A percentile compares a stretch with the other conserved stretches of the same genome.
Evolutionary conservation across 2,329 filamentous ascomycete species (phyloP).

Genomic region (Colletotrichum lupini): DNA sequence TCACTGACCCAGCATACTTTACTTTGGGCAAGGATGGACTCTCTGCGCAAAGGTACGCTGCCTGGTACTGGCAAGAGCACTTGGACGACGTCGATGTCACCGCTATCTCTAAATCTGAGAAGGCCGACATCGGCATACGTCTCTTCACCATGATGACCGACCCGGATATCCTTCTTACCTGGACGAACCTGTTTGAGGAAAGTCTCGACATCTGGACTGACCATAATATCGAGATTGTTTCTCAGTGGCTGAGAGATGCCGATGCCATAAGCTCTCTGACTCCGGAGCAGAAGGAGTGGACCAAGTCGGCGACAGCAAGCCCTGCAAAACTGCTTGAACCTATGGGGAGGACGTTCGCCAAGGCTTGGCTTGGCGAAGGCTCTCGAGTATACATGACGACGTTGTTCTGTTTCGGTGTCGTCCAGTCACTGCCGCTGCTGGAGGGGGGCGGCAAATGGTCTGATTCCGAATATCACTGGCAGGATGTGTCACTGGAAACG

Average conservation of each 20-base stretch:
- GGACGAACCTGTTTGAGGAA: slow-evolving; percentile 54
- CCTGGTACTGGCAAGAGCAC: slow-evolving; percentile 59
- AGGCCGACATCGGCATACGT: slow-evolving; percentile 45
- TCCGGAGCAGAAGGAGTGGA: slow-evolving; percentile 46
- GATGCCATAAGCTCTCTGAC: slow-evolving; percentile 45
- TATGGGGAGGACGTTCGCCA: slow-evolving; percentile 51
- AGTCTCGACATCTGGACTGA: slow-evolving; percentile 55
- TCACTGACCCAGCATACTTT: slow-evolving; percentile 43
- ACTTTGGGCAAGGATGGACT: slow-evolving; percentile 36
- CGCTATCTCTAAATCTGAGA: slow-evolving; percentile 42
- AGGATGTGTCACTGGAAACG: slow-evolving; percentile 46
- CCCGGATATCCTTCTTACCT: slow-evolving; percentile 49
- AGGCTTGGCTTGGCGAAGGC: slow-evolving; percentile 49
- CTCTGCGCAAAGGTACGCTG: slow-evolving; percentile 47
- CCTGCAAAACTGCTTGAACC: slow-evolving; percentile 48
- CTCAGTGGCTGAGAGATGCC: slow-evolving; percentile 48
- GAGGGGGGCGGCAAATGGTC: slow-evolving; percentile 51
- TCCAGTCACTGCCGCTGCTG: slow-evolving; percentile 53
- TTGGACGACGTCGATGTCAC: slow-evolving; percentile 47
- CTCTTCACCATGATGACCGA: slow-evolving; percentile 52
- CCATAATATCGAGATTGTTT: slow-evolving; percentile 49
- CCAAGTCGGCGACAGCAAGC: slow-evolving; percentile 38
- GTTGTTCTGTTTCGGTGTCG: slow-evolving; percentile 55
- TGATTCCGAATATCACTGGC: slow-evolving; percentile 49
- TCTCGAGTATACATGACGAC: slow-evolving; percentile 52